These are phyloP conservation scores for Wallemia ichthyophaga DNA, from an alignment of 1,284 basidiomycete species.

Conservation along the genomic window DNA sequence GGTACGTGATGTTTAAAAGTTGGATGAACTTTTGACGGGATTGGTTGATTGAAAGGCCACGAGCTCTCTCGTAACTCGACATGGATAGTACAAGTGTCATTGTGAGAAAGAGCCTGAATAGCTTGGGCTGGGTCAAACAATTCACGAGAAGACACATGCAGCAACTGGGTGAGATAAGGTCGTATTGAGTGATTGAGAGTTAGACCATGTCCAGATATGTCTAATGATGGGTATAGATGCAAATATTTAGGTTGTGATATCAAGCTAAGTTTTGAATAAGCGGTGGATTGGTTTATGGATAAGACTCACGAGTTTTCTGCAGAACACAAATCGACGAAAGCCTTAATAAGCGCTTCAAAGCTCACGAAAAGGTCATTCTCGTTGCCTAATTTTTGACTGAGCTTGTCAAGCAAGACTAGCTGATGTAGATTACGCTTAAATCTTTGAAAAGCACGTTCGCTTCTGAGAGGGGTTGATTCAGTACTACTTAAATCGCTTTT, in stretches of 20 bases:
- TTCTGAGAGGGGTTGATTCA: neutral
- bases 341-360: neutral
- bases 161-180: neutral
- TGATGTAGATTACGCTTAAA: neutral
- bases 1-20: neutral
- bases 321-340: neutral
- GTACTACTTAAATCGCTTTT: neutral
- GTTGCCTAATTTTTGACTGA: neutral
- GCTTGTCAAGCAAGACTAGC: neutral
- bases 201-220: neutral
- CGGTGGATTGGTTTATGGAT: too few species aligned
- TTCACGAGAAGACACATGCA: neutral
- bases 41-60: neutral
- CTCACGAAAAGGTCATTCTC: neutral
- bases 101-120: neutral
- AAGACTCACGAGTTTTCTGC: neutral
- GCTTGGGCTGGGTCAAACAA: neutral
- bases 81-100: neutral
- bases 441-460: neutral
- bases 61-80: neutral
- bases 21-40: neutral
- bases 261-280: neutral
- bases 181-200: neutral
- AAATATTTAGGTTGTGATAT: neutral
- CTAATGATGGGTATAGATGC: neutral